Evolutionary conservation across 805 yeast species (phyloP), one percentile per base, ranked within the genome.

Genomic region (Torulaspora quercuum): DNA sequence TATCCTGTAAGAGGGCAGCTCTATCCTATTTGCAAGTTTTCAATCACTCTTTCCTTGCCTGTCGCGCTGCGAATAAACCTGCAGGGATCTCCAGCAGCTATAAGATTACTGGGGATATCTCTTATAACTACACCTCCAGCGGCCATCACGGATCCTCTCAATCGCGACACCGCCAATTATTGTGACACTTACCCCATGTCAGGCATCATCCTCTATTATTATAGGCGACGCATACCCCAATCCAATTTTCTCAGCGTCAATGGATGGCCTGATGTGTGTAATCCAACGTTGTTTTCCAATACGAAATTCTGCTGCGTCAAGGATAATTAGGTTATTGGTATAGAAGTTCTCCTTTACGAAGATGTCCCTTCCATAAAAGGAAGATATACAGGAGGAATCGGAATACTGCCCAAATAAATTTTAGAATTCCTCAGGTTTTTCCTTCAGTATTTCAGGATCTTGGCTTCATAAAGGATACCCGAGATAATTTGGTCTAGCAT

Each of bases 301-400:
- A 11, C 61, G 70, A 25, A 82, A 75, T 23, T 78, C 46, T 0
- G 81, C 68, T 45, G 79, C 72, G 54, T 82, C 89, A 26, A 82
- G 61, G 32, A 79, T 59, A 1, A 59, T 53, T 12, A 59, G 37
- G 41, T 75, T 75, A 69, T 74, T 82, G 24, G 73, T 67, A 50
- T 76, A 81, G 55, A 78, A 75, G 16, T 61, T 55, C 40, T 76
- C 70, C 2, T 86, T 89, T n/a, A 79, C 45, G 10, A 53, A 56
- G 24, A 72, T 62, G 58, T 82, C 82, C 56, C 66, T 73, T 0
- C 89, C 90, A 50, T 79, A 82, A 54, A 82, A 88, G 25, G 78
- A 74, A 42, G 45, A 63, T 24, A 78, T 53, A 42, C 56, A 66
- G 9, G 56, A 41, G 33, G 61, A 57, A 8, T 61, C 45, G 31